Evolutionary conservation across 768 basidiomycete genomes (phyloP).

Genomic region (Boletus tomentosulus): DNA sequence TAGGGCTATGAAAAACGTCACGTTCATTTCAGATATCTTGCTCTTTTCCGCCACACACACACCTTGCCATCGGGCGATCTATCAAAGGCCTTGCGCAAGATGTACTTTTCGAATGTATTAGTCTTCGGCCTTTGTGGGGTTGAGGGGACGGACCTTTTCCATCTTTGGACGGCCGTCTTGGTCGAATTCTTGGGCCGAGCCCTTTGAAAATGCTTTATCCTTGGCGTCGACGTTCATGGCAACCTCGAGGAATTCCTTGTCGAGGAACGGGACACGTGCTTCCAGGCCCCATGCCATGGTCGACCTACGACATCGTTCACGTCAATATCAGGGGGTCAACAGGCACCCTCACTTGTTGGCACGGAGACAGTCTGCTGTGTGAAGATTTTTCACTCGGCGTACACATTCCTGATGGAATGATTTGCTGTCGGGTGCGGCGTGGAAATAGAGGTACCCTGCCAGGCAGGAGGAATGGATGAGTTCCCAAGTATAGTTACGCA

Average conservation of each 20-base stretch:
- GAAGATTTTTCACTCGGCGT: conserved; percentile 93
- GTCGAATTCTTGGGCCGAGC: conserved; percentile 67
- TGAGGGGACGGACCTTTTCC: conserved; percentile 74
- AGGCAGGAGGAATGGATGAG: conserved; percentile 4
- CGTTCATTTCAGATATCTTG: background rate
- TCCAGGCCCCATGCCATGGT: conserved; percentile 99
- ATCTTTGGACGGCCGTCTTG: conserved; percentile 85
- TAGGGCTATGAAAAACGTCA: conserved; percentile 57
- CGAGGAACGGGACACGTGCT: conserved; percentile 97
- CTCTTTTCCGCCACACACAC: background rate
- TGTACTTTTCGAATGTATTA: conserved; percentile 54
- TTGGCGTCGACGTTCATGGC: conserved; percentile 87
- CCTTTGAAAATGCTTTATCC: conserved; percentile 87
- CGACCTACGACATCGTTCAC: conserved; percentile 49
- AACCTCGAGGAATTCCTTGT: conserved; percentile 92
- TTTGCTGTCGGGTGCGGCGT: conserved; percentile 84
- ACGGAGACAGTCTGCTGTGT: conserved; percentile 94
- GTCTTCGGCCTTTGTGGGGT: conserved; percentile 5
- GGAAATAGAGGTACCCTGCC: conserved; percentile 98
- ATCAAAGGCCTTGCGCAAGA: conserved; percentile 95
- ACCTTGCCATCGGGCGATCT: conserved; percentile 75
- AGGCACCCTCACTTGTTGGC: conserved; percentile 83
- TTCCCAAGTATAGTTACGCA: background rate
- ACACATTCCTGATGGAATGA: conserved; percentile 96
- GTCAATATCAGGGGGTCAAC: conserved; percentile 2